A percentile compares a stretch with the other conserved stretches of the same genome.
These are phyloP conservation scores for Leccinum boreale DNA, from an alignment of 768 basidiomycete genomes.

Conservation along the genomic window DNA sequence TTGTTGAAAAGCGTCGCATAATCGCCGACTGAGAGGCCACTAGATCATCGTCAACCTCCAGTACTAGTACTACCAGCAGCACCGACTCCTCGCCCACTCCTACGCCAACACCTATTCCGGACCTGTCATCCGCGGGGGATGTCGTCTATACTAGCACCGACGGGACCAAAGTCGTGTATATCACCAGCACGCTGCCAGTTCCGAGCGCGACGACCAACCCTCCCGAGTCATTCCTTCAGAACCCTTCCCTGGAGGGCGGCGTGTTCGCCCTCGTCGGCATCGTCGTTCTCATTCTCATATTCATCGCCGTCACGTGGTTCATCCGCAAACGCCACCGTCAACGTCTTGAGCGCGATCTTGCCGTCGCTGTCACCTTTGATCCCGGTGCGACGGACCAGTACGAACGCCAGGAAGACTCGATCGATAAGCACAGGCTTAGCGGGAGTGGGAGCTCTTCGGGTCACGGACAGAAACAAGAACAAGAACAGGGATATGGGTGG, in stretches of 20 bases:
- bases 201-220: conserved; percentile 21
- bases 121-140: conserved; percentile 15
- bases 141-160: conserved; percentile 23
- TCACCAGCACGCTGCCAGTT: conserved; percentile 30
- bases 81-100: conserved; percentile 6
- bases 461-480: conserved; percentile 1
- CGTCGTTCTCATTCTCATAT: conserved; percentile 43
- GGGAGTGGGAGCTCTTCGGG: conserved; percentile 25
- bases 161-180: conserved; percentile 25
- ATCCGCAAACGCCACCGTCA: conserved; percentile 48
- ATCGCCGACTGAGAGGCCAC: not conserved
- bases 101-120: conserved; percentile 15
- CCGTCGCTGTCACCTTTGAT: conserved; percentile 54
- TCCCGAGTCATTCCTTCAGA: conserved; percentile 51
- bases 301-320: conserved; percentile 42
- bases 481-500: conserved; percentile 8
- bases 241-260: conserved; percentile 60
- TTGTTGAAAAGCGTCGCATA: not conserved
- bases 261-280: conserved; percentile 55
- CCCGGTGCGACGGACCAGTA: conserved; percentile 30
- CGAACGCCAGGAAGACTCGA: conserved; percentile 18
- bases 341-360: conserved; percentile 31
- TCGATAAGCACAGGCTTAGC: conserved; percentile 18
- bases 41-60: conserved; percentile 11
- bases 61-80: conserved; percentile 11